Conservation (phyloP, 1,284 basidiomycete species). For the Cryptococcus hybrid region DNA sequence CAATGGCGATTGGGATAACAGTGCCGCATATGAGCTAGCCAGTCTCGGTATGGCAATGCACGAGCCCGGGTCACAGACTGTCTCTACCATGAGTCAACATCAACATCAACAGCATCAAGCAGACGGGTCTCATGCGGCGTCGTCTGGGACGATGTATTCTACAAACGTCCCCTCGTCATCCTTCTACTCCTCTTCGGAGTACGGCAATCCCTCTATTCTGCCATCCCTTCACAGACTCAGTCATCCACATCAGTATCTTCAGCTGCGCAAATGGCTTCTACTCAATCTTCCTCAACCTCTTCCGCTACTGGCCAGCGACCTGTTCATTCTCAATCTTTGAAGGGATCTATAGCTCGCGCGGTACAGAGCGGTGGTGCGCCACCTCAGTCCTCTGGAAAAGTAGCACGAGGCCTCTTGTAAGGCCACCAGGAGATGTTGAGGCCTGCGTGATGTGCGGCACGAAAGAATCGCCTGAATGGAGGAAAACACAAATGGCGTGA, state of each 20-base stretch:
- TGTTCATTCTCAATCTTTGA: no score
- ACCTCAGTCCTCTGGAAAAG: no score
- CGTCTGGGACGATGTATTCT: no score
- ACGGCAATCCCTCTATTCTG: constrained; percentile 2
- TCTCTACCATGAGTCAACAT: background rate
- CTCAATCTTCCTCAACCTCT: no score
- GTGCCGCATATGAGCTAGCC: no score
- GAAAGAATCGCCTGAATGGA: constrained; percentile 69
- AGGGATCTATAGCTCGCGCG: no score
- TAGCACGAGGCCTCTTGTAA: constrained; percentile 26
- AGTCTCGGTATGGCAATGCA: no score
- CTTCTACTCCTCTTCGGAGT: background rate
- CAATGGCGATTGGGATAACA: no score
- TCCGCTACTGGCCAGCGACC: no score
- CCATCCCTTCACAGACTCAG: background rate
- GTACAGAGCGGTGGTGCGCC: no score
- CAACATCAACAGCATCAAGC: background rate
- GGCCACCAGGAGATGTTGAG: constrained; percentile 66
- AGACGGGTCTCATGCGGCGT: no score
- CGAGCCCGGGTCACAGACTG: background rate
- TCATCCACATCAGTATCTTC: constrained; percentile 3
- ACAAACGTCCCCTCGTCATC: no score
- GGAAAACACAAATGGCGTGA: constrained; percentile 67
- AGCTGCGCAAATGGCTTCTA: constrained; percentile 1
- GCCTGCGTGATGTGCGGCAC: constrained; percentile 80